Evolutionary conservation across 805 yeast species (phyloP), one percentile per base, ranked within the genome.

Genomic region (Yarrowia yakushimensis): DNA sequence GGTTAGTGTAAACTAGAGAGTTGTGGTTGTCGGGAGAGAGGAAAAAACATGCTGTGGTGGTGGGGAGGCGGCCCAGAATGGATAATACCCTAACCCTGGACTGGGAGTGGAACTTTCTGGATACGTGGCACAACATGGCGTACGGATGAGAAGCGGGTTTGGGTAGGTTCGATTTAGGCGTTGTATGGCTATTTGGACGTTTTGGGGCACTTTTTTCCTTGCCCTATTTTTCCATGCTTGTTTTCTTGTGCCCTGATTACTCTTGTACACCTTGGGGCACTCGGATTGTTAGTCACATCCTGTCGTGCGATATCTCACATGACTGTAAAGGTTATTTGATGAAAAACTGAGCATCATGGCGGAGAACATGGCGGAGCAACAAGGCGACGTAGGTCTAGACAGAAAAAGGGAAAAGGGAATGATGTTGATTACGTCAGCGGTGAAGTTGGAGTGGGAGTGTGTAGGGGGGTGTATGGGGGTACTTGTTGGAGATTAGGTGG

Each of bases 231-330:
- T 36, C 34, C 5, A 1, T 1, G 10, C 20, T 12, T 9, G 9
- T n/a, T 1, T 36, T 20, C 20, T 39, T 7, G 12, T 15, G 9
- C 43, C n/a, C 42, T 5, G 27, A 13, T 22, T 6, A 43, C 23
- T 15, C 34, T 9, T 20, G 12, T 43, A 43, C 34, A 11, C 20
- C 43, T 39, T 22, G 25, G 22, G 31, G 23, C 23, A 33, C 23
- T 27, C 20, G 25, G 15, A 1, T 4, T 30, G 13, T 33, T 22
- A 15, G 39, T 48, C 55, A 20, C 39, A 20, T 25, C 25, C n/a
- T 25, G 59, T 52, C 59, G 59, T 52, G 59, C 43, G 59, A 52
- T 52, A 52, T 52, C 43, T 52, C 43, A 34, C 59, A 48, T 48
- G 55, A 48, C 55, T 48, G 12, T 10, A 30, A 48, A 48, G 22